phyloP scores from a whole-genome alignment of 805 yeast genomes.

The Torulaspora indica region DNA sequence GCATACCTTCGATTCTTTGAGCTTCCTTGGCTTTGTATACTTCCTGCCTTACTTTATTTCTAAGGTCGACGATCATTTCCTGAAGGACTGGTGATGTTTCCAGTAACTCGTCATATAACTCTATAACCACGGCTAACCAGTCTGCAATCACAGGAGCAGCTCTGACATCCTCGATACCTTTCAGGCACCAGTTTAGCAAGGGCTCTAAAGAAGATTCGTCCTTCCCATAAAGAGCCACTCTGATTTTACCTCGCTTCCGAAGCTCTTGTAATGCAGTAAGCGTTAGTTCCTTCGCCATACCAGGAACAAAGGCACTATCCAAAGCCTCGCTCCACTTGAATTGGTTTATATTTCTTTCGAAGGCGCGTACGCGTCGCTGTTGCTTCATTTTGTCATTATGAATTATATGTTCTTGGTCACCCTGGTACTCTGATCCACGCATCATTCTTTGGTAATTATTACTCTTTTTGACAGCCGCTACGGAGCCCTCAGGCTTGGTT shows the following conservation, averaged over 20 bases:
- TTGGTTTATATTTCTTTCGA: constrained; percentile 77
- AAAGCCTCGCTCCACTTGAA: constrained; percentile 93
- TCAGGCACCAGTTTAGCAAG: constrained; percentile 74
- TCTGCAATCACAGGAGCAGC: constrained; percentile 57
- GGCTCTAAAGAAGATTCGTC: constrained; percentile 88
- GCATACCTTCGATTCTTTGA: constrained; percentile 86
- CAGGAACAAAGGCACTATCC: constrained; percentile 76
- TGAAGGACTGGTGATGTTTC: constrained; percentile 74
- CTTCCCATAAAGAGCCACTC: constrained; percentile 72
- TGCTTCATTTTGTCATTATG: constrained; percentile 53
- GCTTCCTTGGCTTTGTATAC: constrained; percentile 81
- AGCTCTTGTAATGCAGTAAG: constrained; percentile 81
- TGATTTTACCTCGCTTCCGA: constrained; percentile 81
- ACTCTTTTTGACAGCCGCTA: constrained; percentile 32
- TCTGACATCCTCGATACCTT: constrained; percentile 74
- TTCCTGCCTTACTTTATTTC: constrained; percentile 60
- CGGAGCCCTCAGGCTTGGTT: background rate
- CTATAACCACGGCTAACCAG: constrained; percentile 65
- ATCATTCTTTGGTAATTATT: constrained; percentile 74
- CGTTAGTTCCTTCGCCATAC: constrained; percentile 74
- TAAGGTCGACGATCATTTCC: constrained; percentile 59
- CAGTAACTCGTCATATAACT: constrained; percentile 69
- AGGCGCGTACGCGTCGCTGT: constrained; percentile 67
- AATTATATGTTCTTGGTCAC: constrained; percentile 76
- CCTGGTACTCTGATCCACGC: constrained; percentile 86